Conservation (phyloP, 2,329 filamentous ascomycete species). For the Epichloe gansuensis region DNA sequence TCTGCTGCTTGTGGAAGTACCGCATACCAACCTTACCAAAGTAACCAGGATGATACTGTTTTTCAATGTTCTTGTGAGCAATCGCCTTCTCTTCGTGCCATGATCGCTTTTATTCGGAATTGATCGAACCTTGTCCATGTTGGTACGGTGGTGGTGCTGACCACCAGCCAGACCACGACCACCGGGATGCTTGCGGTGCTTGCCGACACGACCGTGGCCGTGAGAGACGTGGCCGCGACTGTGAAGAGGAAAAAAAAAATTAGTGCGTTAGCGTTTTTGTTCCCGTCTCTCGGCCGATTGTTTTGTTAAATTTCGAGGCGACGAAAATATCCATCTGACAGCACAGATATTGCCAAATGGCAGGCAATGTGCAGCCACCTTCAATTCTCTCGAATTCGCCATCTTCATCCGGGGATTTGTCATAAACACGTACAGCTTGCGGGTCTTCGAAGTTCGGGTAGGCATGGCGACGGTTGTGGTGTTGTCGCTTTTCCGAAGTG, state of each 20-base stretch:
- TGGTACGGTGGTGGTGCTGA: constrained; percentile 68
- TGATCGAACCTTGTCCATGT: constrained; percentile 62
- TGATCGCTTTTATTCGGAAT: neutral
- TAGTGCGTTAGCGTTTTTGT: neutral
- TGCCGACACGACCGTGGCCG: constrained; percentile 96
- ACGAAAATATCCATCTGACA: neutral
- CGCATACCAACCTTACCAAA: constrained; percentile 95
- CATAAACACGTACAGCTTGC: constrained; percentile 54
- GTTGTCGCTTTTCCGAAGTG: constrained; percentile 30
- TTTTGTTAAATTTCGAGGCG: neutral
- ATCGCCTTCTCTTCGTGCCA: constrained; percentile 3
- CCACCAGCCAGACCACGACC: constrained; percentile 89
- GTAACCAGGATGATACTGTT: constrained; percentile 93
- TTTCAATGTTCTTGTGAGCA: constrained; percentile 16
- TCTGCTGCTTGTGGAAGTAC: constrained; percentile 91
- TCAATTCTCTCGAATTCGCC: constrained; percentile 1
- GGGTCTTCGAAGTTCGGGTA: constrained; percentile 63
- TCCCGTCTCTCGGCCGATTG: neutral
- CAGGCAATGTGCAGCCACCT: constrained; percentile 2
- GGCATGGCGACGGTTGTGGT: constrained; percentile 48
- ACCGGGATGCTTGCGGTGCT: constrained; percentile 89
- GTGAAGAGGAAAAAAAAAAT: constrained; percentile 12
- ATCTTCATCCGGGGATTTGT: constrained; percentile 4
- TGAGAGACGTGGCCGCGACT: constrained; percentile 96
- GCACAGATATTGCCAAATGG: constrained; percentile 14